These are phyloP conservation scores for Jimgerdemannia lactiflua DNA, from an alignment of 192 early-diverging fungal genomes.

Conservation along the genomic window DNA sequence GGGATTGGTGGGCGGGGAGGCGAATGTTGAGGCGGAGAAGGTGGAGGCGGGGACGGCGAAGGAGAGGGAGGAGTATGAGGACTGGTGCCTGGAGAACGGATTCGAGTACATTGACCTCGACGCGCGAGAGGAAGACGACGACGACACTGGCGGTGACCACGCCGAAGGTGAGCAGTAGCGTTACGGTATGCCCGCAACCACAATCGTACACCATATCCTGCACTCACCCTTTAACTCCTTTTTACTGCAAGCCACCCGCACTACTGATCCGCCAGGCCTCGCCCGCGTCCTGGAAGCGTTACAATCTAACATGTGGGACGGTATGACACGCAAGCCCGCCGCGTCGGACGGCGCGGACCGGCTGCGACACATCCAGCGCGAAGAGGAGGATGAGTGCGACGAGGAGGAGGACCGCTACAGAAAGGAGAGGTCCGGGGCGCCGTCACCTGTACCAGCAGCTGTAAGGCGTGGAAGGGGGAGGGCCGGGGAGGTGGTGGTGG, in stretches of 20 bases:
- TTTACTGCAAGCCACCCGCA: background rate
- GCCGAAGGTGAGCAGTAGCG: conserved; percentile 4
- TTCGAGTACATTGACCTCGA: conserved; percentile 65
- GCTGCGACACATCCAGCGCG: background rate
- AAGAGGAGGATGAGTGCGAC: conserved; percentile 1
- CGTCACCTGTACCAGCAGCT: background rate
- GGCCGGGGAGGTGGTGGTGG: background rate
- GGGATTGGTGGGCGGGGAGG: background rate
- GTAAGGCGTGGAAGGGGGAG: background rate
- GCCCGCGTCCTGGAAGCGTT: conserved; percentile 58
- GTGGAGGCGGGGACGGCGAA: conserved; percentile 6
- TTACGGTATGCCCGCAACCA: background rate
- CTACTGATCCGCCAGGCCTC: conserved; percentile 43
- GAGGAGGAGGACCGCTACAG: background rate
- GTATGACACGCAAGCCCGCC: conserved; percentile 34
- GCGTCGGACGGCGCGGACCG: background rate
- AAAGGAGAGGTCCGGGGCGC: background rate
- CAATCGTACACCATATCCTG: background rate
- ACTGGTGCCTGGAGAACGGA: conserved; percentile 60
- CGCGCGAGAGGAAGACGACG: conserved; percentile 7
- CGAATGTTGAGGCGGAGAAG: background rate
- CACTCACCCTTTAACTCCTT: background rate
- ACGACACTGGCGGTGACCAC: background rate
- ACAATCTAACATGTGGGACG: conserved; percentile 68
- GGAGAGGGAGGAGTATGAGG: conserved; percentile 34